Evolutionary conservation across 257 asterid species (phyloP).

Genomic region (Penstemon newberryi): DNA sequence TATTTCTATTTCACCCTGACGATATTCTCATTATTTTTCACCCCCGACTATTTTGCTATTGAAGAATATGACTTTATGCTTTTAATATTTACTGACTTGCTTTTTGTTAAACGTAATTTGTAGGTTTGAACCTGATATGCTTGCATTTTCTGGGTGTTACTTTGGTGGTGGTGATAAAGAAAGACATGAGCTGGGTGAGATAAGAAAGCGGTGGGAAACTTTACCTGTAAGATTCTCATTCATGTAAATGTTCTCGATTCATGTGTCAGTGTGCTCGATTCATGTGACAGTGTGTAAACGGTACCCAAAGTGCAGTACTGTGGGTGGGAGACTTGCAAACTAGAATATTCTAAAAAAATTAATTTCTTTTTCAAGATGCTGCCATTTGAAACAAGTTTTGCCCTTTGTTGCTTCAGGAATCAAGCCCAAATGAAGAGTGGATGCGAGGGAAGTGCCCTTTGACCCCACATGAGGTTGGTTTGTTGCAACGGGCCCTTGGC

Average conservation of each 20-base stretch:
- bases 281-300: constrained; percentile 7
- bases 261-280: background rate
- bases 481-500: constrained; percentile 93
- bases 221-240: constrained; percentile 54
- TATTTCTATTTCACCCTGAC: background rate
- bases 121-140: constrained; percentile 82
- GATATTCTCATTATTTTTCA: background rate
- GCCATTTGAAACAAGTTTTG: constrained; percentile 14
- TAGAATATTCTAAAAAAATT: background rate
- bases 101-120: constrained; percentile 24
- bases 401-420: constrained; percentile 49
- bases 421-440: constrained; percentile 92
- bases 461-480: constrained; percentile 96
- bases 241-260: background rate
- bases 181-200: constrained; percentile 56
- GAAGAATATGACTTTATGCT: constrained; percentile 15
- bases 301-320: constrained; percentile 16
- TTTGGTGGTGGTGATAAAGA: constrained; percentile 79
- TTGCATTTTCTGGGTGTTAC: constrained; percentile 76
- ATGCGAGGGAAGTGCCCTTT: constrained; percentile 95
- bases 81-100: constrained; percentile 18
- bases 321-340: constrained; percentile 10
- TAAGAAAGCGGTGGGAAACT: constrained; percentile 75
- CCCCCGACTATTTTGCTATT: constrained; percentile 18
- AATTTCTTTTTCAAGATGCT: background rate